Percentiles rank a stretch among this genome's conserved stretches.
Conservation (phyloP, 495 filamentous ascomycete species). For the Monascus purpureus region DNA sequence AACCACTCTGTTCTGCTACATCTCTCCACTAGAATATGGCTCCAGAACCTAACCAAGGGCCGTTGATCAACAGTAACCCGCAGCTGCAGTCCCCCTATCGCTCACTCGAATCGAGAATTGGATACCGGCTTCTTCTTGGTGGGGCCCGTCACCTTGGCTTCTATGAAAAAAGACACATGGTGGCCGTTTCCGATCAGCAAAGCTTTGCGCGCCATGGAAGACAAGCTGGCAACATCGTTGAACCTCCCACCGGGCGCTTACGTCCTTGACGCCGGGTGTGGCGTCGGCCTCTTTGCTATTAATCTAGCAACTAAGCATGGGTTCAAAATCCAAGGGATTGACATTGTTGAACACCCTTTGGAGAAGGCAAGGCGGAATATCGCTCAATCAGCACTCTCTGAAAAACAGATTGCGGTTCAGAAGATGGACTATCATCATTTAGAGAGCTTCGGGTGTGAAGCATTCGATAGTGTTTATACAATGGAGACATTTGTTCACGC, state of each 20-base stretch:
- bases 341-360: conserved; percentile 37
- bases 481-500: conserved; percentile 48
- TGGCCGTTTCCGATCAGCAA: conserved; percentile 34
- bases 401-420: conserved; percentile 20
- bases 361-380: conserved; percentile 29
- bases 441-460: conserved; percentile 16
- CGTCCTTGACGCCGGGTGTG: conserved; percentile 40
- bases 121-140: conserved; percentile 34
- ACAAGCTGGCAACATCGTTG: conserved; percentile 25
- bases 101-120: conserved; percentile 34
- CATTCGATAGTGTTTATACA: conserved; percentile 41
- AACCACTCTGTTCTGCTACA: no score
- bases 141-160: conserved; percentile 40
- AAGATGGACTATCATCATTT: conserved; percentile 43
- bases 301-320: conserved; percentile 26
- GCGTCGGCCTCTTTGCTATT: conserved; percentile 34
- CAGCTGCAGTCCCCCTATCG: conserved; percentile 28
- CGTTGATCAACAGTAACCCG: conserved; percentile 20
- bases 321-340: conserved; percentile 33
- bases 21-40: no score
- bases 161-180: conserved; percentile 27
- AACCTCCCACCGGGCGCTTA: conserved; percentile 22
- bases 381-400: conserved; percentile 16
- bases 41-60: conserved; percentile 3
- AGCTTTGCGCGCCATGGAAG: conserved; percentile 34